Evolutionary conservation across 208 protist species (phyloP).

Genomic region (Trypanosoma conorhini): DNA sequence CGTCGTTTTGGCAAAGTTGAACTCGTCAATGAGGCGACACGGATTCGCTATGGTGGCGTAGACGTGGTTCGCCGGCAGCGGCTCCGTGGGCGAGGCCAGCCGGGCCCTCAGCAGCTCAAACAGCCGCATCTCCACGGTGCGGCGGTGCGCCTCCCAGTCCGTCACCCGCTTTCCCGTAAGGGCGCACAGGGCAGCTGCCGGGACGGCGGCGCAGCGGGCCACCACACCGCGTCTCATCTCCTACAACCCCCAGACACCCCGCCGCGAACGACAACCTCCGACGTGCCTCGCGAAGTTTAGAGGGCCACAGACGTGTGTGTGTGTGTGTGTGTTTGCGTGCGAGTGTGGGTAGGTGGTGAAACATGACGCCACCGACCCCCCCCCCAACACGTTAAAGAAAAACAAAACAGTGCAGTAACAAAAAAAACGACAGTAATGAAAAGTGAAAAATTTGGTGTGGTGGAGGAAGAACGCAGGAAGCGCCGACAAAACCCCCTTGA

Average conservation of each 20-base stretch:
- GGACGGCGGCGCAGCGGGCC: background rate
- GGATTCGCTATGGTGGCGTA: slow-evolving; percentile 67
- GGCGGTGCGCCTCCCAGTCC: slow-evolving; percentile 33
- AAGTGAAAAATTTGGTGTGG: too few species aligned
- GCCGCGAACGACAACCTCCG: background rate
- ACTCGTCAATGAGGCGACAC: slow-evolving; percentile 70
- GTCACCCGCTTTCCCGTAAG: slow-evolving; percentile 24
- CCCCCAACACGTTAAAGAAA: too few species aligned
- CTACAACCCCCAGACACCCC: background rate
- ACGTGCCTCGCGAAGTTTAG: too few species aligned
- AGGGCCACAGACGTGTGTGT: too few species aligned
- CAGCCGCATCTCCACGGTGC: slow-evolving; percentile 34
- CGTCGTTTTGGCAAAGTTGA: slow-evolving; percentile 54
- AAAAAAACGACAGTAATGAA: too few species aligned
- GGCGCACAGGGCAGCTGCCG: slow-evolving; percentile 18
- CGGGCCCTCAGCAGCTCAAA: slow-evolving; percentile 38
- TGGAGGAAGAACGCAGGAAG: too few species aligned
- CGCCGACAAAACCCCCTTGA: too few species aligned
- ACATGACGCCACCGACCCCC: too few species aligned
- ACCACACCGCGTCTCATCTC: slow-evolving; percentile 19
- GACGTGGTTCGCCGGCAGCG: slow-evolving; percentile 50
- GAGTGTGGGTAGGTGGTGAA: too few species aligned
- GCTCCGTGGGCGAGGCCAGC: slow-evolving; percentile 52
- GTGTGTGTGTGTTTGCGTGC: too few species aligned
- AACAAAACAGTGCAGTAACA: too few species aligned